These are phyloP conservation scores for Monosporascus sp. DNA, from an alignment of 2,329 filamentous ascomycete species.

Conservation along the genomic window DNA sequence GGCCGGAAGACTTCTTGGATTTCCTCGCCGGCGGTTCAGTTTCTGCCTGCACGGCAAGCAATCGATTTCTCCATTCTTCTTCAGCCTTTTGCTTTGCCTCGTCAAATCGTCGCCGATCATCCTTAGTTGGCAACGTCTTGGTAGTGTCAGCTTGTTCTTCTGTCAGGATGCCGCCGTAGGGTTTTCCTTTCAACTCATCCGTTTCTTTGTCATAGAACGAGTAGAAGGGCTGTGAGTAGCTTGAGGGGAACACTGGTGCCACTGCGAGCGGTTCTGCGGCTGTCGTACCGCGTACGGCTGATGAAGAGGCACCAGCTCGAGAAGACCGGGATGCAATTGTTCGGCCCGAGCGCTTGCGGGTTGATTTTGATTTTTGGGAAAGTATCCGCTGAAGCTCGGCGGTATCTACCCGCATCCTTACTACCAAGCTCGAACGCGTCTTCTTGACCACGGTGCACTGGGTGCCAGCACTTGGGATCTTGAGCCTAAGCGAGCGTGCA, in stretches of 20 bases:
- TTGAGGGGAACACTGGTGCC: conserved; percentile 51
- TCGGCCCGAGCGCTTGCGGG: conserved; percentile 42
- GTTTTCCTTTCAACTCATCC: conserved; percentile 86
- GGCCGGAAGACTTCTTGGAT: conserved; percentile 71
- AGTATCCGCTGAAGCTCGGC: conserved; percentile 57
- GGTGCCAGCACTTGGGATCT: conserved; percentile 33
- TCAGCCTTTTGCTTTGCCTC: conserved; percentile 86
- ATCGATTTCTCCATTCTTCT: conserved; percentile 76
- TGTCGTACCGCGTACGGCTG: conserved; percentile 17
- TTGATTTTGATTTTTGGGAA: conserved; percentile 52
- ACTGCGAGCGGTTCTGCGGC: conserved; percentile 40
- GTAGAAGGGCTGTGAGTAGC: conserved; percentile 75
- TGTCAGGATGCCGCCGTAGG: conserved; percentile 87
- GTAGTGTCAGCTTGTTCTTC: conserved; percentile 89
- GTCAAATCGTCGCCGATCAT: conserved; percentile 83
- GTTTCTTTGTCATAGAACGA: conserved; percentile 84
- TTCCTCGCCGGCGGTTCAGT: conserved; percentile 59
- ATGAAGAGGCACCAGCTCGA: conserved; percentile 23
- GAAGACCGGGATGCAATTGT: conserved; percentile 26
- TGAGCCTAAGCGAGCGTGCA: conserved; percentile 56
- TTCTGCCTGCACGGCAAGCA: conserved; percentile 56
- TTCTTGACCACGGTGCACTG: conserved; percentile 38
- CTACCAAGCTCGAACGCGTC: conserved; percentile 40
- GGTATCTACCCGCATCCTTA: conserved; percentile 55
- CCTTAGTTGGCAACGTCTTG: conserved; percentile 73